Conservation (phyloP, 148 eudicot species). For the Fallopia convolvulus region DNA sequence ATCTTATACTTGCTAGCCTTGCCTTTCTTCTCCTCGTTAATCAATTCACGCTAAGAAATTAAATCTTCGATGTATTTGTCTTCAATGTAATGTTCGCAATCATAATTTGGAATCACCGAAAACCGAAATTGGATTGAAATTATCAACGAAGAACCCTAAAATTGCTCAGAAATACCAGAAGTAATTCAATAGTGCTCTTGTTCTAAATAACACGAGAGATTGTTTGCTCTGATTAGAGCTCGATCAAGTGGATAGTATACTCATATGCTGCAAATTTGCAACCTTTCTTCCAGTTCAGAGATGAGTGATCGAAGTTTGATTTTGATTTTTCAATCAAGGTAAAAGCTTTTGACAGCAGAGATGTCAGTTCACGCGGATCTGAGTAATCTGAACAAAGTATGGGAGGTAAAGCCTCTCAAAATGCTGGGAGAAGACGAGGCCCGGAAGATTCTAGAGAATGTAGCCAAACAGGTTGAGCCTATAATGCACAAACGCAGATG, state of each 20-base stretch:
- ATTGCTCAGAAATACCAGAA: background rate
- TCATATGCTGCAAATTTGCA: constrained; percentile 6
- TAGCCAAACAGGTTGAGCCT: constrained; percentile 77
- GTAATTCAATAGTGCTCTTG: background rate
- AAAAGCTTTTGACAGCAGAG: background rate
- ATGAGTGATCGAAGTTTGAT: background rate
- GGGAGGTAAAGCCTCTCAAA: constrained; percentile 68
- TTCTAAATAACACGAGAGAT: background rate
- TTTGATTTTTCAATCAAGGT: background rate
- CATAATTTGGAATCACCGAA: background rate
- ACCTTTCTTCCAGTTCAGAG: background rate
- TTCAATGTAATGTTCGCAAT: too few species aligned
- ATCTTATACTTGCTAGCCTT: too few species aligned
- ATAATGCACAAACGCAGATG: constrained; percentile 70
- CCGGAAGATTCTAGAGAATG: constrained; percentile 46
- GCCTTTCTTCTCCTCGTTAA: too few species aligned
- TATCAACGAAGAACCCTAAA: background rate
- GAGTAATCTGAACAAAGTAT: constrained; percentile 70
- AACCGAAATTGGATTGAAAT: background rate
- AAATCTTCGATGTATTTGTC: too few species aligned
- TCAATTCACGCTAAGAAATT: too few species aligned
- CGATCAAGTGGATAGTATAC: background rate
- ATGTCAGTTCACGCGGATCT: constrained; percentile 31
- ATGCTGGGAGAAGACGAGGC: constrained; percentile 64
- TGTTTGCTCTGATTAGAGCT: background rate